Percentiles rank a stretch among this genome's conserved stretches.
These are phyloP conservation scores for Lupinus albus DNA, from an alignment of 306 rosid genomes.

Conservation along the genomic window DNA sequence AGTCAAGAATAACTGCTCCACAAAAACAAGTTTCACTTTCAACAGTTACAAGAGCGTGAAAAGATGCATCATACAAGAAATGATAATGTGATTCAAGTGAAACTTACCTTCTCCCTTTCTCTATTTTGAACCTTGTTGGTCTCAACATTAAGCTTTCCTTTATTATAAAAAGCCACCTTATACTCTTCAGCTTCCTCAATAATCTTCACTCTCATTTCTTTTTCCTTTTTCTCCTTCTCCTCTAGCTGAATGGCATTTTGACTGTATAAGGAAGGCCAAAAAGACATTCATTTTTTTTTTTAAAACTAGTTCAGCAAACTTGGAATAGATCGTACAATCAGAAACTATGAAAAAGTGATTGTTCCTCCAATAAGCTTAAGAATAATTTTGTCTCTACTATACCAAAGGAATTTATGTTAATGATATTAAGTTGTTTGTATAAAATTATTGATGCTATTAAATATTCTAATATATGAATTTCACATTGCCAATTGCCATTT, in stretches of 20 bases:
- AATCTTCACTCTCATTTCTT: constrained; percentile 84
- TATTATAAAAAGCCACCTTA: constrained; percentile 79
- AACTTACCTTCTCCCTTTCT: constrained; percentile 88
- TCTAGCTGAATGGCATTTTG: constrained; percentile 83
- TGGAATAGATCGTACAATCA: constrained; percentile 26
- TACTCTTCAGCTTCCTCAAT: constrained; percentile 95
- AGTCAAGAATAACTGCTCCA: constrained; percentile 66
- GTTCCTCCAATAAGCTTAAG: constrained; percentile 2
- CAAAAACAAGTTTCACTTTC: constrained; percentile 17
- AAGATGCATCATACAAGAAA: constrained; percentile 4
- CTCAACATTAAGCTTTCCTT: constrained; percentile 91
- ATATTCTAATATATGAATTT: neutral
- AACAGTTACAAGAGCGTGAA: constrained; percentile 22
- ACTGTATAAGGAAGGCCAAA: constrained; percentile 56
- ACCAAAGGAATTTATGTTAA: constrained; percentile 21
- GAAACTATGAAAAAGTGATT: constrained; percentile 1
- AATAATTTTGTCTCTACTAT: neutral
- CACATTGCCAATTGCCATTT: constrained; percentile 1
- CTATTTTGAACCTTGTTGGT: constrained; percentile 80
- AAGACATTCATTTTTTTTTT: constrained; percentile 24
- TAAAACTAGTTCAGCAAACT: constrained; percentile 34
- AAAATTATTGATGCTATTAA: neutral
- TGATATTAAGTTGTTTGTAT: neutral
- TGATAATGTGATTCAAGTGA: constrained; percentile 22
- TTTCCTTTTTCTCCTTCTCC: constrained; percentile 94